phyloP scores from a whole-genome alignment of 75 land plant species.

The Sequoiadendron giganteum region DNA sequence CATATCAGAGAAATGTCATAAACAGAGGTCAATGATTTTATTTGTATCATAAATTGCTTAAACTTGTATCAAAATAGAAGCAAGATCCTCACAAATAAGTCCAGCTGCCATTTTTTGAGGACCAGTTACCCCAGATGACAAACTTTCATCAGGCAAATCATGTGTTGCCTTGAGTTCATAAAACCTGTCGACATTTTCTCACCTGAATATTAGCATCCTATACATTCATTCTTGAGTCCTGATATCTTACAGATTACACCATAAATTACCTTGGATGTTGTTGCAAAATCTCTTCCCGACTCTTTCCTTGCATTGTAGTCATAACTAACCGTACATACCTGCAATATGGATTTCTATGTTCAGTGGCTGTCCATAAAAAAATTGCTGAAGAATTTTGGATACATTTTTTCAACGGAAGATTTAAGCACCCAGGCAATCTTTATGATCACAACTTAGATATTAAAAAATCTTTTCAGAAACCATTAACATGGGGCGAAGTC shows the following conservation, averaged over 20 bases:
- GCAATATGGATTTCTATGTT: slow-evolving; percentile 15
- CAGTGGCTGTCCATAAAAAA: background rate
- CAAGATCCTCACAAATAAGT: slow-evolving; percentile 40
- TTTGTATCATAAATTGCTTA: background rate
- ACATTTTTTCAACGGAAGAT: background rate
- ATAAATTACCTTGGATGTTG: slow-evolving; percentile 73
- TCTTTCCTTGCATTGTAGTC: slow-evolving; percentile 45
- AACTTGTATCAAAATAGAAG: background rate
- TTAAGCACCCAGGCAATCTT: background rate
- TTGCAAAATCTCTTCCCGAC: slow-evolving; percentile 43
- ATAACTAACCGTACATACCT: slow-evolving; percentile 90
- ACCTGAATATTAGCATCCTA: background rate
- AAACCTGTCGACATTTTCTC: slow-evolving; percentile 46
- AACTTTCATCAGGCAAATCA: slow-evolving; percentile 78
- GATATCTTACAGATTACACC: background rate
- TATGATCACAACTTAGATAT: background rate
- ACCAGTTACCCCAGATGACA: slow-evolving; percentile 29
- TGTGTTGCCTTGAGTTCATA: slow-evolving; percentile 62
- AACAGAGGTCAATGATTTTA: background rate
- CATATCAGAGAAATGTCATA: background rate
- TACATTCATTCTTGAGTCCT: background rate
- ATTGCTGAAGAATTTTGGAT: background rate
- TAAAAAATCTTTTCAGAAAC: background rate
- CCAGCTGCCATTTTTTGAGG: slow-evolving; percentile 74
- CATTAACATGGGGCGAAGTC: background rate